Evolutionary conservation across 495 filamentous ascomycete genomes (phyloP).

Genomic region (Trichoderma parareesei): DNA sequence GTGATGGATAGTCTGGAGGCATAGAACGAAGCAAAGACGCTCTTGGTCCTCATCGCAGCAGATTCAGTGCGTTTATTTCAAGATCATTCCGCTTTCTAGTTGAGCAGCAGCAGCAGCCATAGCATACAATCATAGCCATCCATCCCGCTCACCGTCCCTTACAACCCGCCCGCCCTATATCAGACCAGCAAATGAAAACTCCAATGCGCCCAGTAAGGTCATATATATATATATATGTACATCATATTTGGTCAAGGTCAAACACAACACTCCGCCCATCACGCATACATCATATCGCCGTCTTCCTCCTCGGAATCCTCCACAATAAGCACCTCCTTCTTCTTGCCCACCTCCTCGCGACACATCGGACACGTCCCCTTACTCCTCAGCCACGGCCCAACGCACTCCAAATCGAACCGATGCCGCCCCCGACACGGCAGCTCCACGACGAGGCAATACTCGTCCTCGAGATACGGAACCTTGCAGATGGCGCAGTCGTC

Average conservation of each 20-base stretch:
- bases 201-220: neutral
- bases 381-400: conserved; percentile 83
- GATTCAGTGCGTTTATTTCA: neutral
- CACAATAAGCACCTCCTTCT: conserved; percentile 37
- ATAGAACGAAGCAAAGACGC: neutral
- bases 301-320: conserved; percentile 59
- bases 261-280: conserved; percentile 15
- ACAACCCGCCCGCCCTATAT: no score
- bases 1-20: neutral
- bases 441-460: conserved; percentile 73
- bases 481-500: conserved; percentile 83
- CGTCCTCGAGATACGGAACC: conserved; percentile 72
- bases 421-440: conserved; percentile 78
- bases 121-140: no score
- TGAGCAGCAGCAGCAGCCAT: neutral
- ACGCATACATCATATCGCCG: conserved; percentile 69
- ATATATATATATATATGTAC: no score
- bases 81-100: neutral
- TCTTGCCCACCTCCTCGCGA: conserved; percentile 66
- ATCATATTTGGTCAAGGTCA: neutral
- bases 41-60: neutral
- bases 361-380: conserved; percentile 88
- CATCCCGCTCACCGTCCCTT: neutral
- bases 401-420: conserved; percentile 86
- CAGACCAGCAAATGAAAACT: neutral